These are phyloP conservation scores for Shiraia bambusicola DNA, from an alignment of 2,329 filamentous ascomycete genomes.

Conservation along the genomic window DNA sequence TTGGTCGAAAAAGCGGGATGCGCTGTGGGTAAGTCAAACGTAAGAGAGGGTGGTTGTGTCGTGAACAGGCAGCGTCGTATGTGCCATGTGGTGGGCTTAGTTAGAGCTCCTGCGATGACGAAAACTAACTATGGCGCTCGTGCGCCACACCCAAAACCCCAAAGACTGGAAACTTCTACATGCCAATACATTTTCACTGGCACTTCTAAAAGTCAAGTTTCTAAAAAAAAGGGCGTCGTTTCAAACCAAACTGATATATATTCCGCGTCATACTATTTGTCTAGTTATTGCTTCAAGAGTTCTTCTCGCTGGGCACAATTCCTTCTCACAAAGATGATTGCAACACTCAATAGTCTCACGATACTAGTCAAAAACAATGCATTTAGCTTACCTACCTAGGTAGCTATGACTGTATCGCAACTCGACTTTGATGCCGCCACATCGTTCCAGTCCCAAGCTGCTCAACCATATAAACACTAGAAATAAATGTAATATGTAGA, in stretches of 20 bases:
- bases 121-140: conserved; percentile 4
- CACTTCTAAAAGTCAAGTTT: too few relatives aligned
- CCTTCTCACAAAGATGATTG: too few relatives aligned
- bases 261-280: too few relatives aligned
- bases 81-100: conserved; percentile 23
- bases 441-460: not conserved
- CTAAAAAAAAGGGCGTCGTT: too few relatives aligned
- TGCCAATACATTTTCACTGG: too few relatives aligned
- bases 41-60: not conserved
- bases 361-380: too few relatives aligned
- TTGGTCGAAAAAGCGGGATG: not conserved
- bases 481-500: not conserved
- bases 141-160: conserved; percentile 5
- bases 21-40: not conserved
- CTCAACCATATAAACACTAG: conserved; percentile 1
- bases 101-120: conserved; percentile 27
- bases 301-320: too few relatives aligned
- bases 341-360: too few relatives aligned
- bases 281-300: too few relatives aligned
- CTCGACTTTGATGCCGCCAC: conserved; percentile 2
- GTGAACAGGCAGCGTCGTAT: conserved; percentile 5
- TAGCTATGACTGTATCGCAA: not conserved
- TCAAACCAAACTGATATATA: too few relatives aligned
- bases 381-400: too few relatives aligned
- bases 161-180: too few relatives aligned